Evolutionary conservation across 371 early-diverging fungal species (phyloP).

Genomic region (Haplosporangium sp.): DNA sequence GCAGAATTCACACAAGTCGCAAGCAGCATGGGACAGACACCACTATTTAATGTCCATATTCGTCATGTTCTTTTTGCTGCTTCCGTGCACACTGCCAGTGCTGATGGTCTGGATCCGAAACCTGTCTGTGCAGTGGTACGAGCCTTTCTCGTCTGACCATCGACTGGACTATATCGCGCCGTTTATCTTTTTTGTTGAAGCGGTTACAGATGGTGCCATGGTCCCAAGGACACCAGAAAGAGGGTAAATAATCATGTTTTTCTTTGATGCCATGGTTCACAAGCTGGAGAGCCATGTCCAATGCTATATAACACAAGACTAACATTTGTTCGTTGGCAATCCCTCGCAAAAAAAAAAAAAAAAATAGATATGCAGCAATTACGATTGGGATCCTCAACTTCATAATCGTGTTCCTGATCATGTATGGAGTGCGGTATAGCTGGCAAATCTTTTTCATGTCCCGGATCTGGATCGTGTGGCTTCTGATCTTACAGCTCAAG

Average conservation of each 20-base stretch:
- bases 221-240: slow-evolving; percentile 63
- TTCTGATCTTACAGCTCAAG: slow-evolving; percentile 43
- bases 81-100: slow-evolving; percentile 74
- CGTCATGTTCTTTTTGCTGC: slow-evolving; percentile 65
- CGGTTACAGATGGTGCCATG: slow-evolving; percentile 66
- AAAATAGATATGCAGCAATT: slow-evolving; percentile 29
- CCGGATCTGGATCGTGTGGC: slow-evolving; percentile 43
- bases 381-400: slow-evolving; percentile 41
- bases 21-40: slow-evolving; percentile 60
- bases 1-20: slow-evolving; percentile 28
- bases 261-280: background rate
- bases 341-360: too few relatives aligned
- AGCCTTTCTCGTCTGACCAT: slow-evolving; percentile 75
- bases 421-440: slow-evolving; percentile 52
- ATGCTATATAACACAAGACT: background rate
- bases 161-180: slow-evolving; percentile 73
- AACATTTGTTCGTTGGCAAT: background rate
- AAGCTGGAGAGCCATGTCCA: too few relatives aligned
- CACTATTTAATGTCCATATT: slow-evolving; percentile 70
- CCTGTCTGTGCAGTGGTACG: slow-evolving; percentile 78
- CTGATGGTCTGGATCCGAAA: slow-evolving; percentile 77
- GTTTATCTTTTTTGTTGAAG: slow-evolving; percentile 71
- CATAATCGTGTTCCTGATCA: slow-evolving; percentile 31
- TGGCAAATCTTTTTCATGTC: slow-evolving; percentile 55
- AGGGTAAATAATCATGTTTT: slow-evolving; percentile 20